Evolutionary conservation across 441 rosid species (phyloP).

Genomic region (Viola pubescens): DNA sequence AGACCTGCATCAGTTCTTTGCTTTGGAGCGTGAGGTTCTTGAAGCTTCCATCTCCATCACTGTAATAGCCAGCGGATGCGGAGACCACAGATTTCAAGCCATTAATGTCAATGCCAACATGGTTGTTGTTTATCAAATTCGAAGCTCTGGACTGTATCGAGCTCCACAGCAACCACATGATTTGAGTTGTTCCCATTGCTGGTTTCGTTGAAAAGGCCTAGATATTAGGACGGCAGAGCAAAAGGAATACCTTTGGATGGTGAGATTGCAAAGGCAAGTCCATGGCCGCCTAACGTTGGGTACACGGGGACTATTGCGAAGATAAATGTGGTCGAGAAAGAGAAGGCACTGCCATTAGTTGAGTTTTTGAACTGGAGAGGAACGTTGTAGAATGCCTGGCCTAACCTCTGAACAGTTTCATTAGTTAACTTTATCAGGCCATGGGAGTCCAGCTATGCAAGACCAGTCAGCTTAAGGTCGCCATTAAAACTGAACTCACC

Average conservation of each 20-base stretch:
- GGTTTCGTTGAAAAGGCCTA: conserved; percentile 42
- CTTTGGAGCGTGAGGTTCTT: conserved; percentile 23
- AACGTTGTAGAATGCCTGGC: conserved; percentile 42
- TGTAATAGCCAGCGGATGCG: conserved; percentile 32
- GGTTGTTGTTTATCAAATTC: conserved; percentile 35
- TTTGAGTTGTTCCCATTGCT: conserved; percentile 26
- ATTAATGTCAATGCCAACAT: conserved; percentile 55
- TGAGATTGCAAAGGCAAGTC: conserved; percentile 48
- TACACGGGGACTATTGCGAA: conserved; percentile 38
- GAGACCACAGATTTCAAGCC: conserved; percentile 29
- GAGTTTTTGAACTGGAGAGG: conserved; percentile 37
- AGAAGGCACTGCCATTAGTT: conserved; percentile 16
- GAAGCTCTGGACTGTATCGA: conserved; percentile 29
- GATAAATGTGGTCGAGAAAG: conserved; percentile 49
- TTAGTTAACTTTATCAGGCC: conserved; percentile 39
- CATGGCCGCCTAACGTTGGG: conserved; percentile 32
- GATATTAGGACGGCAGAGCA: conserved; percentile 23
- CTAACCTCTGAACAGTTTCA: conserved; percentile 20
- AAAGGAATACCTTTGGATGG: conserved; percentile 28
- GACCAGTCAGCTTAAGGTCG: conserved; percentile 26
- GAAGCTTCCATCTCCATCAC: conserved; percentile 16
- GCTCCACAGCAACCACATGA: conserved; percentile 46
- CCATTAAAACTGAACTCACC: no score
- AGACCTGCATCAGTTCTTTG: conserved; percentile 38
- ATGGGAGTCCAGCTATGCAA: conserved; percentile 27